Percentiles rank a stretch among this genome's conserved stretches.
Conservation (phyloP, 2,329 filamentous ascomycete species). For the Epichloe sibirici region DNA sequence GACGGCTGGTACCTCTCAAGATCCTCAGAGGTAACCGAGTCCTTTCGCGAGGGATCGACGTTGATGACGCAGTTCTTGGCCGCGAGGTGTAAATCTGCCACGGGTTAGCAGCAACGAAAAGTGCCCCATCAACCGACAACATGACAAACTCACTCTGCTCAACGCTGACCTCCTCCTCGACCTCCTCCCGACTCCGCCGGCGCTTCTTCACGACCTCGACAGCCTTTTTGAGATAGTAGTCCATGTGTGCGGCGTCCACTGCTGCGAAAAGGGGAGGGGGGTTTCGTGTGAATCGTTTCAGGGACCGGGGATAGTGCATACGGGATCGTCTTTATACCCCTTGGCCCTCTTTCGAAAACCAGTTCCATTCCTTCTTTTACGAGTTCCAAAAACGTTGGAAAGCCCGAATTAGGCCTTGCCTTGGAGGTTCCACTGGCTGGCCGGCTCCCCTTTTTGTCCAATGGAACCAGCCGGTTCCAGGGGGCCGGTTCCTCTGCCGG, state of each 20-base stretch:
- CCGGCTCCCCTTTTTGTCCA: background rate
- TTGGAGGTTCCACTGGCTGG: too few relatives aligned
- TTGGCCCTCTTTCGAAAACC: too few relatives aligned
- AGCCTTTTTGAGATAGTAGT: constrained; percentile 3
- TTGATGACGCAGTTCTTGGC: constrained; percentile 2
- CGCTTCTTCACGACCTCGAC: constrained; percentile 3
- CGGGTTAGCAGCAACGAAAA: background rate
- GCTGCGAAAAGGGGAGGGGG: too few relatives aligned
- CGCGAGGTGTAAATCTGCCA: constrained; percentile 1
- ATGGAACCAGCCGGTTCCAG: background rate
- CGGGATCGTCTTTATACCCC: too few relatives aligned
- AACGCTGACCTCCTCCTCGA: background rate
- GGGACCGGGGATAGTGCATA: too few relatives aligned
- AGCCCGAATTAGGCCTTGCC: background rate
- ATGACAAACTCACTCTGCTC: background rate
- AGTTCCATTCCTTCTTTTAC: background rate
- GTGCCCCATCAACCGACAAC: too few relatives aligned
- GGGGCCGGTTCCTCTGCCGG: background rate
- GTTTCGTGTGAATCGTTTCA: too few relatives aligned
- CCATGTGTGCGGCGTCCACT: background rate
- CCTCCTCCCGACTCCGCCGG: constrained; percentile 1
- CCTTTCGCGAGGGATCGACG: background rate
- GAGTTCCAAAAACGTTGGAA: background rate
- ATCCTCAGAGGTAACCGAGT: background rate
- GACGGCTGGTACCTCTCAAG: background rate